Percentiles rank a stretch among this genome's conserved stretches.
Evolutionary conservation across 1,284 basidiomycete species (phyloP).

Genomic region (Omphalotus olearius): DNA sequence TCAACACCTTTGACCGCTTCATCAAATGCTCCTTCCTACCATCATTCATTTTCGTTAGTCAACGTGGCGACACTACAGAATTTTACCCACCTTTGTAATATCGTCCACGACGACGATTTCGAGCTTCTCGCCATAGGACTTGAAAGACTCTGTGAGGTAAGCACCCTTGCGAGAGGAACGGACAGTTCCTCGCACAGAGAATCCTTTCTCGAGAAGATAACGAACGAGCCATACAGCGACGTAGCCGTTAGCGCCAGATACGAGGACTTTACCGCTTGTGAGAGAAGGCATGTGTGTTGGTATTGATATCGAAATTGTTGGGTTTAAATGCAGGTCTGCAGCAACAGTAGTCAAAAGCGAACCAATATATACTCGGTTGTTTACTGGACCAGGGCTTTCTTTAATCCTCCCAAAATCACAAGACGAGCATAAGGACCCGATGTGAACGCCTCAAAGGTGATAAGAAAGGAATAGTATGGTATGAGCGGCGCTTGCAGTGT

Average conservation of each 20-base stretch:
- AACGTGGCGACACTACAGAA: conserved; percentile 26
- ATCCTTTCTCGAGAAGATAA: conserved; percentile 35
- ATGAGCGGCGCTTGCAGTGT: no score
- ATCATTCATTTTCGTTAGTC: conserved; percentile 28
- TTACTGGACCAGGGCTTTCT: no score
- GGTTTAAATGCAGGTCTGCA: no score
- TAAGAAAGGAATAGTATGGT: no score
- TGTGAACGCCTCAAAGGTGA: no score
- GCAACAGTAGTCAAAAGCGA: no score
- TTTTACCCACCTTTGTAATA: conserved; percentile 40
- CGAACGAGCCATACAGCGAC: conserved; percentile 37
- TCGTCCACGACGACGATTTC: conserved; percentile 52
- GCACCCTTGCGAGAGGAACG: conserved; percentile 46
- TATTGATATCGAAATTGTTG: no score
- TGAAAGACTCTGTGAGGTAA: conserved; percentile 45
- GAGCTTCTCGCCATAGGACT: conserved; percentile 39
- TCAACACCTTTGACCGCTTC: conserved; percentile 28
- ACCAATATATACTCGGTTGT: no score
- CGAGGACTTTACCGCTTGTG: conserved; percentile 25
- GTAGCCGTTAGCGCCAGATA: conserved; percentile 40
- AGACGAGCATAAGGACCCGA: no score
- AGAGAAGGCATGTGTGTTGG: background rate
- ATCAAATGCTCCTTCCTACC: conserved; percentile 27
- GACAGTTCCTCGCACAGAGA: conserved; percentile 53
- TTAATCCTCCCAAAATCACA: no score